Evolutionary conservation across 208 protist species (phyloP).

Genomic region (Trypanosoma melophagium): DNA sequence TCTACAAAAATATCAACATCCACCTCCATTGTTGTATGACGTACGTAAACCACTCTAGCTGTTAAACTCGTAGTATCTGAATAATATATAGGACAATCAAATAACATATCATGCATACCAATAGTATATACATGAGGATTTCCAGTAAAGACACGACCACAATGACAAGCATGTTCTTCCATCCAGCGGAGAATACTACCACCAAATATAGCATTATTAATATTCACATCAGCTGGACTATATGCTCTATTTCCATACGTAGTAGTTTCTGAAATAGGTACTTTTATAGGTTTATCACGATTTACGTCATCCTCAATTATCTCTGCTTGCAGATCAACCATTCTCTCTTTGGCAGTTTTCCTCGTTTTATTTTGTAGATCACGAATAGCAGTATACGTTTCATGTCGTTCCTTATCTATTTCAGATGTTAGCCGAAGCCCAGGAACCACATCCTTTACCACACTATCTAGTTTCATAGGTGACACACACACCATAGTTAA

Average conservation of each 20-base stretch:
- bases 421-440: constrained; percentile 27
- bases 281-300: constrained; percentile 24
- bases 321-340: constrained; percentile 3
- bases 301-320: constrained; percentile 39
- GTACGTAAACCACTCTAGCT: constrained; percentile 50
- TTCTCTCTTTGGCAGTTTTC: not conserved
- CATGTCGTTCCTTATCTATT: constrained; percentile 26
- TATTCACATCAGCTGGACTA: constrained; percentile 31
- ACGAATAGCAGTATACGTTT: constrained; percentile 28
- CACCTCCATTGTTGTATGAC: constrained; percentile 36
- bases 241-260: constrained; percentile 32
- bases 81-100: constrained; percentile 42
- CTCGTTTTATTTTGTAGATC: constrained; percentile 11
- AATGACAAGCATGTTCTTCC: constrained; percentile 56
- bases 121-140: constrained; percentile 36
- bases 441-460: constrained; percentile 13
- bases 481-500: constrained; percentile 33
- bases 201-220: constrained; percentile 63
- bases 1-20: constrained; percentile 31
- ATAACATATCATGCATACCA: constrained; percentile 58
- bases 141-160: constrained; percentile 50
- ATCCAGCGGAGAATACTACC: constrained; percentile 54
- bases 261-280: constrained; percentile 25
- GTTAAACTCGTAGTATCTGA: constrained; percentile 31
- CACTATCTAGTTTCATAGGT: not conserved